Evolutionary conservation across 176 grass and related monocot species (phyloP).

Genomic region (Aegilops bicornis): DNA sequence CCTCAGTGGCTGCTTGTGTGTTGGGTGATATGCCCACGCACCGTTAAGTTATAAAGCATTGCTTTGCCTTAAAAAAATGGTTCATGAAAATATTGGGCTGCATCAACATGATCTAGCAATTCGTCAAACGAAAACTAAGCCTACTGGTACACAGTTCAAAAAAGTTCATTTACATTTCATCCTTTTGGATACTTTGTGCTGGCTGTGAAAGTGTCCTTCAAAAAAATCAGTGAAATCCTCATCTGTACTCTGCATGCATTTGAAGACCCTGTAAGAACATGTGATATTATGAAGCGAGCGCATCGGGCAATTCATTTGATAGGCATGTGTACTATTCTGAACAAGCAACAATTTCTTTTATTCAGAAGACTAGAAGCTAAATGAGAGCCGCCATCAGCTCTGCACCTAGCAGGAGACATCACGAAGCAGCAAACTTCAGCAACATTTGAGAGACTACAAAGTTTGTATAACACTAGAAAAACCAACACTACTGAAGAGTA

Average conservation of each 20-base stretch:
- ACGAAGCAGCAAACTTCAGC: not conserved
- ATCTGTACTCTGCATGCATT: not conserved
- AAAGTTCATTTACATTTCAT: not conserved
- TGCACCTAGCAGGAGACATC: not conserved
- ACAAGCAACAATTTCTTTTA: not conserved
- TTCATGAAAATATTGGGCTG: not conserved
- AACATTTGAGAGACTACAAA: not conserved
- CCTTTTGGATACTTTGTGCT: not conserved
- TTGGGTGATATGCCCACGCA: too few species aligned
- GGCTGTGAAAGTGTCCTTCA: not conserved
- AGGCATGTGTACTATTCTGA: not conserved
- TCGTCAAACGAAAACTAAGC: not conserved
- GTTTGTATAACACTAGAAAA: not conserved
- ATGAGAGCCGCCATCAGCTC: not conserved
- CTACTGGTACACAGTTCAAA: not conserved
- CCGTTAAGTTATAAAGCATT: too few species aligned
- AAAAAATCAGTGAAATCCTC: not conserved
- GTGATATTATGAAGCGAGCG: not conserved
- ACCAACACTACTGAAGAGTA: not conserved
- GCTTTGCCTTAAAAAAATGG: too few species aligned
- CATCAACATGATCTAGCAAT: not conserved
- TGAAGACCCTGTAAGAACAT: not conserved
- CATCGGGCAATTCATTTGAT: not conserved
- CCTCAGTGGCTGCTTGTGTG: too few species aligned
- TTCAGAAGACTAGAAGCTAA: conserved; percentile 10